Percentiles rank a stretch among this genome's conserved stretches.
Evolutionary conservation across 805 yeast genomes (phyloP).

Genomic region (Saccharomycopsis schoenii): DNA sequence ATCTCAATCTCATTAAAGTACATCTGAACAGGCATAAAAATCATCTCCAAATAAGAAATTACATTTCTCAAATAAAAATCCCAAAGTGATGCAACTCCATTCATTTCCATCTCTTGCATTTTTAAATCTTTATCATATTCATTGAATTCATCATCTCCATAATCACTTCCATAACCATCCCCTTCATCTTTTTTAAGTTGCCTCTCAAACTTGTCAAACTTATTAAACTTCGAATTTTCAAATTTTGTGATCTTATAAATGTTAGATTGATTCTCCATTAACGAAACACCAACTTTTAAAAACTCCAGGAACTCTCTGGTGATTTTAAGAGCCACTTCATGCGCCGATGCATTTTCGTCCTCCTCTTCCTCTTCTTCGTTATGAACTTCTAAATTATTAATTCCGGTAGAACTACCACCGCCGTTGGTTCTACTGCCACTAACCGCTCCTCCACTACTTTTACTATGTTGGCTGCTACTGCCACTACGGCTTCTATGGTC

Average conservation of each 20-base stretch:
- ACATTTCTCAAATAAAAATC: conserved; percentile 43
- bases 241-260: conserved; percentile 9
- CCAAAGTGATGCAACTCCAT: conserved; percentile 39
- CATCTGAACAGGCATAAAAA: conserved; percentile 48
- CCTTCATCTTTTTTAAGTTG: not conserved
- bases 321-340: conserved; percentile 1
- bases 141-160: not conserved
- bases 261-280: conserved; percentile 18
- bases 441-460: not conserved
- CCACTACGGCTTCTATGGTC: not conserved
- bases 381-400: not conserved
- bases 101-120: conserved; percentile 15
- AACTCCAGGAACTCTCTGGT: conserved; percentile 17
- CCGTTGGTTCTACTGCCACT: not conserved
- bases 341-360: not conserved
- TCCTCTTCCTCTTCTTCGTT: not conserved
- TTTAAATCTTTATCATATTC: not conserved
- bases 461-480: not conserved
- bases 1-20: conserved; percentile 27
- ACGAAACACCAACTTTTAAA: conserved; percentile 14
- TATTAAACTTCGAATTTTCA: conserved; percentile 9
- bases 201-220: conserved; percentile 2
- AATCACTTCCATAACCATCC: not conserved
- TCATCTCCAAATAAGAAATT: conserved; percentile 49
- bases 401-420: not conserved